A percentile compares a stretch with the other conserved stretches of the same genome.
phyloP scores from a whole-genome alignment of 2,329 filamentous ascomycete species.

The Fusarium nelsonii region DNA sequence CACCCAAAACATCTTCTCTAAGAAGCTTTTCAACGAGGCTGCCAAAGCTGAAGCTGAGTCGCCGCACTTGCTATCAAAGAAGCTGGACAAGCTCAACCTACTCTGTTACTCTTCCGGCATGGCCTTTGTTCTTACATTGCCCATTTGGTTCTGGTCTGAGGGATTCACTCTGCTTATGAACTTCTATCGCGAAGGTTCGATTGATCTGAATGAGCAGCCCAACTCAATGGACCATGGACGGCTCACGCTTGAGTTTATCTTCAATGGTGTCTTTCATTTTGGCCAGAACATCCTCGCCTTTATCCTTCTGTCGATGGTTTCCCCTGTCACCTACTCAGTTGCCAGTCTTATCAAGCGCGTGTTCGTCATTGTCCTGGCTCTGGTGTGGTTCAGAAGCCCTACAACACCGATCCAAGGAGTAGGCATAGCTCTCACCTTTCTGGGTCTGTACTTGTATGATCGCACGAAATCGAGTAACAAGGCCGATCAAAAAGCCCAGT shows the following conservation, averaged over 20 bases:
- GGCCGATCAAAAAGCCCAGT: constrained; percentile 83
- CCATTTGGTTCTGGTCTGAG: constrained; percentile 94
- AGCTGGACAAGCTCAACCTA: constrained; percentile 96
- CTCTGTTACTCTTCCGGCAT: constrained; percentile 97
- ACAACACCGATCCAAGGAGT: constrained; percentile 86
- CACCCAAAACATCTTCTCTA: constrained; percentile 98
- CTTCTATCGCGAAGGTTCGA: constrained; percentile 82
- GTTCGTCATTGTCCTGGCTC: constrained; percentile 94
- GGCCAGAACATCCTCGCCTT: constrained; percentile 97
- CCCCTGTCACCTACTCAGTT: constrained; percentile 96
- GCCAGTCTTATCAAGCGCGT: constrained; percentile 97
- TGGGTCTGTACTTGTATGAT: constrained; percentile 96
- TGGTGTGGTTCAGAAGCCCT: constrained; percentile 94
- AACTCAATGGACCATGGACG: constrained; percentile 82
- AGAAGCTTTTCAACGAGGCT: constrained; percentile 96
- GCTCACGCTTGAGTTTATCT: constrained; percentile 85
- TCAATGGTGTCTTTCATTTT: constrained; percentile 98
- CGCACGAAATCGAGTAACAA: constrained; percentile 89
- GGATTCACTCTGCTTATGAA: constrained; percentile 82
- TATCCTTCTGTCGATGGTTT: constrained; percentile 89
- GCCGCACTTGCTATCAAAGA: constrained; percentile 71
- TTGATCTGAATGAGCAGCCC: constrained; percentile 70
- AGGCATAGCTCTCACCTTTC: constrained; percentile 88
- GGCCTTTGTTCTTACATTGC: constrained; percentile 87
- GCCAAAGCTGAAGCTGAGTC: constrained; percentile 85